phyloP scores from a whole-genome alignment of 495 filamentous ascomycete species.

The Umbilicaria muhlenbergii region DNA sequence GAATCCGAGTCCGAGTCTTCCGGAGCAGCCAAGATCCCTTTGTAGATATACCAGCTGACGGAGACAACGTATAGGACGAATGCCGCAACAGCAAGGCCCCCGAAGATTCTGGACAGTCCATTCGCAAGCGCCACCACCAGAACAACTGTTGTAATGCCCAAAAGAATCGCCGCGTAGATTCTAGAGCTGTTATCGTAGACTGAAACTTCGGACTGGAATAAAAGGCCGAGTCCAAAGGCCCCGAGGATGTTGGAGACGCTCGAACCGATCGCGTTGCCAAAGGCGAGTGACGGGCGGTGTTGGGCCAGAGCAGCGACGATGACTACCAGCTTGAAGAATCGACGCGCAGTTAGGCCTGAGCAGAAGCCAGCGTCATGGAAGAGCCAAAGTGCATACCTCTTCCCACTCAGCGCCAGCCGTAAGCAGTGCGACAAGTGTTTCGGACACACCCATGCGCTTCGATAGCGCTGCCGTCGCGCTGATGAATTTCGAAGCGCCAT shows the following conservation, averaged over 20 bases:
- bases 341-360: neutral
- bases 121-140: conserved; percentile 18
- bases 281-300: conserved; percentile 29
- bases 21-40: conserved; percentile 23
- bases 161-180: conserved; percentile 27
- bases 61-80: conserved; percentile 34
- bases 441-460: conserved; percentile 28
- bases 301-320: conserved; percentile 31
- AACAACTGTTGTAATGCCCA: conserved; percentile 24
- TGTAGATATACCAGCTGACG: conserved; percentile 28
- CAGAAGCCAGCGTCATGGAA: neutral
- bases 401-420: conserved; percentile 43
- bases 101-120: conserved; percentile 16
- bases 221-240: conserved; percentile 36
- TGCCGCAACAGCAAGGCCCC: conserved; percentile 8
- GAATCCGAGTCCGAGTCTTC: conserved; percentile 23
- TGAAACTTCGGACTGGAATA: conserved; percentile 18
- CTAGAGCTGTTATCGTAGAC: conserved; percentile 22
- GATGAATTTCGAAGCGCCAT: conserved; percentile 28
- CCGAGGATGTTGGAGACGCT: conserved; percentile 40
- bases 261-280: conserved; percentile 41
- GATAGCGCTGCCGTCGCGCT: conserved; percentile 36
- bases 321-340: conserved; percentile 31
- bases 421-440: conserved; percentile 33
- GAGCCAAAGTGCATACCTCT: conserved; percentile 23